These are phyloP conservation scores for Aspergillus sp. DNA, from an alignment of 2,329 filamentous ascomycete genomes.

Conservation along the genomic window DNA sequence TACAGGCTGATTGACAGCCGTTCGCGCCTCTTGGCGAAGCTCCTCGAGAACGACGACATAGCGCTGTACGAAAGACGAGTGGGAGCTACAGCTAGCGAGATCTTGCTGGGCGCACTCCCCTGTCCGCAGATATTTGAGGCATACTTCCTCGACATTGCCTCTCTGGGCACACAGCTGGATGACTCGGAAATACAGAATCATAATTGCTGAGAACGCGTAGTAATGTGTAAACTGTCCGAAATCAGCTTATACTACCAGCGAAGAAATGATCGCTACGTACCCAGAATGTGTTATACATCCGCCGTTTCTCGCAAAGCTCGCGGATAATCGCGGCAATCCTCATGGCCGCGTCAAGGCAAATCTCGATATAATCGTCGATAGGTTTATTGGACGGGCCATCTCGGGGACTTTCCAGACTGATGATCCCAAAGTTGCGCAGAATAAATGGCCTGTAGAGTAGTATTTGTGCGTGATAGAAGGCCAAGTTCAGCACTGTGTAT, in stretches of 20 bases:
- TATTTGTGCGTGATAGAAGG: slow-evolving; percentile 39
- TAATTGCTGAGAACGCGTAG: slow-evolving; percentile 49
- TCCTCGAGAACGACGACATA: slow-evolving; percentile 49
- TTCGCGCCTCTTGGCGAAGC: slow-evolving; percentile 29
- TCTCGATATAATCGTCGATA: slow-evolving; percentile 25
- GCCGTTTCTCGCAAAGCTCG: slow-evolving; percentile 36
- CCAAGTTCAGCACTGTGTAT: slow-evolving; percentile 37
- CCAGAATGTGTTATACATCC: slow-evolving; percentile 48
- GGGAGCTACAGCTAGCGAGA: slow-evolving; percentile 40
- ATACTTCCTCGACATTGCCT: slow-evolving; percentile 23
- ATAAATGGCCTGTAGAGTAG: slow-evolving; percentile 36
- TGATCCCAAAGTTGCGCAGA: slow-evolving; percentile 28
- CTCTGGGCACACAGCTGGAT: slow-evolving; percentile 39
- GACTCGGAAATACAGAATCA: slow-evolving; percentile 49
- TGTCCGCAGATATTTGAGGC: slow-evolving; percentile 33
- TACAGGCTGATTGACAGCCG: not conserved
- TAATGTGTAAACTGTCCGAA: slow-evolving; percentile 37
- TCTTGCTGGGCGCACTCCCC: slow-evolving; percentile 46
- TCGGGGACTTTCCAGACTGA: slow-evolving; percentile 11
- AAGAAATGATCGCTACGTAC: slow-evolving; percentile 36
- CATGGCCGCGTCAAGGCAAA: slow-evolving; percentile 46
- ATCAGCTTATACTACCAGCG: not conserved
- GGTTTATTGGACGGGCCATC: slow-evolving; percentile 19
- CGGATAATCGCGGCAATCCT: slow-evolving; percentile 44
- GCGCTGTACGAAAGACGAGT: slow-evolving; percentile 44